Conservation (phyloP, 1,284 basidiomycete genomes). For the Entoloma clypeatum region DNA sequence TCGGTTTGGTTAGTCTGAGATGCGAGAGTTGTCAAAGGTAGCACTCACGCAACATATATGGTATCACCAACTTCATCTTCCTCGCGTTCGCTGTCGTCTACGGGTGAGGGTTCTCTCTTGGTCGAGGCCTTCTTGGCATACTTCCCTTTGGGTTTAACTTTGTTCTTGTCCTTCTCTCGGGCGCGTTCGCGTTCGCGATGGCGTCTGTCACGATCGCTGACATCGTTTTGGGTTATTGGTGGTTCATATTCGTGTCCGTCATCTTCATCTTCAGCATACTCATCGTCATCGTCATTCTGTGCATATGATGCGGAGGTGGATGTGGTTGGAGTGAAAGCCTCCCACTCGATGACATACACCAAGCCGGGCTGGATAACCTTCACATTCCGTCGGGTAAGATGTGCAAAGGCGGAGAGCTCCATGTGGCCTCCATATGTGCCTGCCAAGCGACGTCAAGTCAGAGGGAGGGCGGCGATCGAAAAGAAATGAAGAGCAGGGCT, state of each 20-base stretch:
- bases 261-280: conserved; percentile 11
- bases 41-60: conserved; percentile 77
- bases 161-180: background rate
- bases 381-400: conserved; percentile 73
- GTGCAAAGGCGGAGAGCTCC: conserved; percentile 86
- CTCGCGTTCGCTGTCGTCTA: conserved; percentile 27
- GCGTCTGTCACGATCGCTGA: conserved; percentile 16
- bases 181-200: conserved; percentile 18
- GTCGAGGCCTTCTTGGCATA: conserved; percentile 1
- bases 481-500: conserved; percentile 22
- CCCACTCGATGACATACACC: conserved; percentile 79
- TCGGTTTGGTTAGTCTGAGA: background rate
- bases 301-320: conserved; percentile 5
- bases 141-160: conserved; percentile 16
- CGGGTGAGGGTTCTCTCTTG: conserved; percentile 1
- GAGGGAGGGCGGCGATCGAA: conserved; percentile 1
- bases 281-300: conserved; percentile 3
- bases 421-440: conserved; percentile 91
- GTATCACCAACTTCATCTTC: conserved; percentile 29
- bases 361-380: conserved; percentile 90
- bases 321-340: conserved; percentile 39
- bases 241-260: conserved; percentile 7
- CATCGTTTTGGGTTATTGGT: conserved; percentile 19
- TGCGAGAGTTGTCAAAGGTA: too few relatives aligned
- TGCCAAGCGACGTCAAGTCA: conserved; percentile 23